These are phyloP conservation scores for Trametes polyzona DNA, from an alignment of 1,284 basidiomycete species.

Conservation along the genomic window DNA sequence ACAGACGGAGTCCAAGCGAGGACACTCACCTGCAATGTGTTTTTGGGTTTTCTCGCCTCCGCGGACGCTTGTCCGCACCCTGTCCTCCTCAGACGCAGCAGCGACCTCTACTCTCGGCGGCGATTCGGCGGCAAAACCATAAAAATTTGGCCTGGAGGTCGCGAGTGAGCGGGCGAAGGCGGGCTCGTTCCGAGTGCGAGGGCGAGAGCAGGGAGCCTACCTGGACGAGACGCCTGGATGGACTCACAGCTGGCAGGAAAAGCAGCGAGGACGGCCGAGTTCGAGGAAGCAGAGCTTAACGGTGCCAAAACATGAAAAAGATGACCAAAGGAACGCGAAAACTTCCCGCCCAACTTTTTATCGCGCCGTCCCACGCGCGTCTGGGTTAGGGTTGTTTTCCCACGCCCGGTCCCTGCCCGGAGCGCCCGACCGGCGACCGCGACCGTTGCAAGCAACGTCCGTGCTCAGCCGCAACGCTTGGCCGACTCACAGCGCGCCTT, in stretches of 20 bases:
- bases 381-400: slow-evolving; percentile 24
- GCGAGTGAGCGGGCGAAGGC: background rate
- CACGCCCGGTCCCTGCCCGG: slow-evolving; percentile 18
- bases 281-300: slow-evolving; percentile 27
- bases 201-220: slow-evolving; percentile 1
- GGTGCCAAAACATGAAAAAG: slow-evolving; percentile 30
- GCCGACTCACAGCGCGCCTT: background rate
- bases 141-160: slow-evolving; percentile 24
- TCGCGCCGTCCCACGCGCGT: slow-evolving; percentile 10
- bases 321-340: slow-evolving; percentile 22
- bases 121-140: slow-evolving; percentile 30
- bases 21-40: slow-evolving; percentile 21
- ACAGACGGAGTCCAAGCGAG: too few relatives aligned
- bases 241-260: slow-evolving; percentile 25
- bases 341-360: slow-evolving; percentile 12
- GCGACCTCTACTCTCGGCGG: slow-evolving; percentile 25
- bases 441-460: slow-evolving; percentile 7
- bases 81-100: slow-evolving; percentile 24
- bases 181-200: background rate
- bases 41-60: slow-evolving; percentile 25
- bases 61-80: slow-evolving; percentile 21
- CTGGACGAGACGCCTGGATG: slow-evolving; percentile 22
- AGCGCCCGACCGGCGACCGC: slow-evolving; percentile 16
- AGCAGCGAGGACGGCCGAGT: slow-evolving; percentile 27
- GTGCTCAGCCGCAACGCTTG: background rate